Base-by-base conservation (phyloP, 2,329 filamentous ascomycete species). In the Aureobasidium musti region DNA sequence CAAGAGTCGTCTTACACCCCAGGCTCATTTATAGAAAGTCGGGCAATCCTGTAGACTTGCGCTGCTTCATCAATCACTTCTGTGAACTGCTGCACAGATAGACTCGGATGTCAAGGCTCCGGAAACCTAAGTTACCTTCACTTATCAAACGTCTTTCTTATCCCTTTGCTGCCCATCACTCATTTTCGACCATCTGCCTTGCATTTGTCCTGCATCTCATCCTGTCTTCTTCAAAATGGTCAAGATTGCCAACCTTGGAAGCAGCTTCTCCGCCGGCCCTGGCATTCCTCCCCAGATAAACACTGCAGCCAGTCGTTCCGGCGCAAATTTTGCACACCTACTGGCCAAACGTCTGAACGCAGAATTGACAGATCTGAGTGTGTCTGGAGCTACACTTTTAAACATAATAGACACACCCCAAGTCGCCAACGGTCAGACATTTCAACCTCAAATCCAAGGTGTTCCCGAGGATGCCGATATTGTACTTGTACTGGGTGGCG, bases 341-440 rank as follows among this genome's bases (percentile, higher is more conserved):
- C 68, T 79, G 1, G 68, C 75, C 2, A 45, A 69, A 6, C 66
- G 60, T 53, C 73, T 75, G 3, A 72, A 77, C 60, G 72, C 79
- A 2, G 71, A 68, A 8, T 49, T 70, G 8, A 69, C 68, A 23
- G 71, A 72, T 66, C 64, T 71, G 47, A 69, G 74, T 14, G 75
- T 78, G 5, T 77, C 76, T 8, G 78, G 78, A 66, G 76, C 78
- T 2, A 79, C 76, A 1, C 73, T 80, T 10, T 71, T 75, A 7
- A 77, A 79, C 68, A 72, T 80, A 37, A 68, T 77, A 14, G 70
- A 71, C 10, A 76, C 77, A 35, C 73, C 77, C 1, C 78, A 80
- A 68, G 28, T 56, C 30, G 57, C 67, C 35, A 63, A 65, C 35
- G 71, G 70, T n/a, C 63, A 69, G 26, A 63, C 66, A 2, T 78